A percentile compares a stretch with the other conserved stretches of the same genome.
Evolutionary conservation across 129 eudicot genomes (phyloP).

Genomic region (Calendula officinalis): DNA sequence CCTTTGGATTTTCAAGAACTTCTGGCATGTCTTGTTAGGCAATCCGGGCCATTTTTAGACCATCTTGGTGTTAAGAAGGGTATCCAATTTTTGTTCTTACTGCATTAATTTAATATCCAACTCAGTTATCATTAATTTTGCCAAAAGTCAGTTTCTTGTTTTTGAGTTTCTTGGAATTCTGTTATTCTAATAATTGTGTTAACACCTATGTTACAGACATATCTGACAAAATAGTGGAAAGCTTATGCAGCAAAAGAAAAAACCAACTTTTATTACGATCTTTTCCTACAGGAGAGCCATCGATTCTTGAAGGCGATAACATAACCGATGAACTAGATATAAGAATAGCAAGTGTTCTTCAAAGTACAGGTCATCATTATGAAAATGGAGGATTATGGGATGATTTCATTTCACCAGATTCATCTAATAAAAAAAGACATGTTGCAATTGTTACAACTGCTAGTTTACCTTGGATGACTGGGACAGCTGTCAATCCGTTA

Average conservation of each 20-base stretch:
- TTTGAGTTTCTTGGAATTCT: too few species aligned
- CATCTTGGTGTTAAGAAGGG: constrained; percentile 84
- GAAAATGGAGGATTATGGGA: constrained; percentile 75
- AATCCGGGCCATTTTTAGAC: constrained; percentile 84
- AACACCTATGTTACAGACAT: constrained; percentile 48
- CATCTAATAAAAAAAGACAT: constrained; percentile 64
- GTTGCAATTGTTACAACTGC: constrained; percentile 99
- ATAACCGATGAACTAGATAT: constrained; percentile 71
- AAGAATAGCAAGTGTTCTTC: constrained; percentile 86
- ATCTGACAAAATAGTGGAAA: constrained; percentile 87
- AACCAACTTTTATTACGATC: constrained; percentile 56
- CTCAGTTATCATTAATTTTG: not conserved
- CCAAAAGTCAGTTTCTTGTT: not conserved
- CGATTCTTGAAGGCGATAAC: constrained; percentile 48
- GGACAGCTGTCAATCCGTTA: constrained; percentile 96
- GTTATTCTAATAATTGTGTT: not conserved
- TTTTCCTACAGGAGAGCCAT: constrained; percentile 52
- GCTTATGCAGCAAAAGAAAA: constrained; percentile 74
- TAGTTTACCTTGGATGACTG: constrained; percentile 99
- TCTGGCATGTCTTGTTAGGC: constrained; percentile 81
- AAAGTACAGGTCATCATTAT: constrained; percentile 86
- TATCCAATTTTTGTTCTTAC: constrained; percentile 10
- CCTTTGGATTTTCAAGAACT: constrained; percentile 90
- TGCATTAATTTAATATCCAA: not conserved
- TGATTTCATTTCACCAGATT: constrained; percentile 40